phyloP scores from a whole-genome alignment of 1,284 basidiomycete species.

The Ceratobasidium sp. region DNA sequence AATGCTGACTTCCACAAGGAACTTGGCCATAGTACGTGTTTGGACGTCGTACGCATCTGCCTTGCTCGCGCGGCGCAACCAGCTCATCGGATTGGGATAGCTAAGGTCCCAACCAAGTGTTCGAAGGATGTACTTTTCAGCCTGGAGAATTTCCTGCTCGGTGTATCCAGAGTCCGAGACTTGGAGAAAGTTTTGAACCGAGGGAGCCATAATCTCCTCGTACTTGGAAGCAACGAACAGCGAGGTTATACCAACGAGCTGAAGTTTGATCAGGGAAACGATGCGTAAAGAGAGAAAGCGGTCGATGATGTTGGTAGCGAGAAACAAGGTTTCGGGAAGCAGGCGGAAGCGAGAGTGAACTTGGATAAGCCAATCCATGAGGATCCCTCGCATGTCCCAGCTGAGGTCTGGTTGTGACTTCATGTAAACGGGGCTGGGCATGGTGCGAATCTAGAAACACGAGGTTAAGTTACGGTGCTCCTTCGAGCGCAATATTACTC shows the following conservation, averaged over 20 bases:
- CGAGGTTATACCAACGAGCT: conserved; percentile 95
- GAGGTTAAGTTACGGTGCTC: conserved; percentile 36
- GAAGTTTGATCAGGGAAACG: conserved; percentile 92
- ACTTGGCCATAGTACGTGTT: conserved; percentile 92
- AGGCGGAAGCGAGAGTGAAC: conserved; percentile 94
- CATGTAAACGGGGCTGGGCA: conserved; percentile 93
- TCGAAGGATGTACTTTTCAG: conserved; percentile 92
- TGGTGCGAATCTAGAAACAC: conserved; percentile 65
- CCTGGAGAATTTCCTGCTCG: conserved; percentile 89
- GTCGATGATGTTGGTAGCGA: conserved; percentile 95
- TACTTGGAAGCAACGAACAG: conserved; percentile 96
- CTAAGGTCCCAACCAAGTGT: conserved; percentile 92
- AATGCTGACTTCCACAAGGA: conserved; percentile 89
- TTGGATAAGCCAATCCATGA: conserved; percentile 98
- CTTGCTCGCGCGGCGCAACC: conserved; percentile 90
- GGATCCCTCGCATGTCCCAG: conserved; percentile 94
- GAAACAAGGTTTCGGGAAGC: conserved; percentile 94
- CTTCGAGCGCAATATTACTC: conserved; percentile 48
- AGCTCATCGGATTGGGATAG: conserved; percentile 95
- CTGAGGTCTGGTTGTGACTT: conserved; percentile 87
- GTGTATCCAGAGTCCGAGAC: conserved; percentile 90
- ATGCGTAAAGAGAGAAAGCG: conserved; percentile 92
- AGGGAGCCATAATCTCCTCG: conserved; percentile 95
- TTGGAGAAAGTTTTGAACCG: conserved; percentile 86
- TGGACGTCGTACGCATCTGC: conserved; percentile 93